Conservation (phyloP, 306 rosid species). For the peach (Prunus persica) region DNA sequence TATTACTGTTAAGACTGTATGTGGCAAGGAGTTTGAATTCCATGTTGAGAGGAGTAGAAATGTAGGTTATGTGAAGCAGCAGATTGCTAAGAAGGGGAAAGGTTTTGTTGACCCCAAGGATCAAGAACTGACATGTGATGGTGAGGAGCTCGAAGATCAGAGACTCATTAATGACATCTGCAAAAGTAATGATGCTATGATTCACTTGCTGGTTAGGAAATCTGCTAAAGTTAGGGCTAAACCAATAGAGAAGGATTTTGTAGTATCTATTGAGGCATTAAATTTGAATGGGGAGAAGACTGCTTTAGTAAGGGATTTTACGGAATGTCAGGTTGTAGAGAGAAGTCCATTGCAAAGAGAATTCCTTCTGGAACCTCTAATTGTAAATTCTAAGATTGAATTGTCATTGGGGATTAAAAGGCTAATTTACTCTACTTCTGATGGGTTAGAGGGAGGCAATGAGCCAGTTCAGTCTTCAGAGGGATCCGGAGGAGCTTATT, state of each 20-base stretch:
- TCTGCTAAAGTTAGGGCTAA: constrained; percentile 61
- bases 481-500: constrained; percentile 81
- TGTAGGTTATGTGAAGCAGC: constrained; percentile 68
- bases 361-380: constrained; percentile 57
- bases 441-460: constrained; percentile 54
- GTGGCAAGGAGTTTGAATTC: constrained; percentile 68
- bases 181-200: constrained; percentile 43
- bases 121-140: constrained; percentile 62
- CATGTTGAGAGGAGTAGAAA: constrained; percentile 63
- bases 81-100: constrained; percentile 51
- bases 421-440: constrained; percentile 47
- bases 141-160: constrained; percentile 74
- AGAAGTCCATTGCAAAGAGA: constrained; percentile 30
- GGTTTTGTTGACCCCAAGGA: constrained; percentile 51
- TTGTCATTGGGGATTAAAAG: constrained; percentile 40
- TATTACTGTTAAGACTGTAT: constrained; percentile 53
- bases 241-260: constrained; percentile 55
- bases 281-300: constrained; percentile 19
- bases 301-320: constrained; percentile 11
- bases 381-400: constrained; percentile 32
- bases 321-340: constrained; percentile 26
- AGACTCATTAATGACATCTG: constrained; percentile 65
- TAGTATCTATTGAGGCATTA: constrained; percentile 57
- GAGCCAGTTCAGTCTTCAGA: constrained; percentile 68
- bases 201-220: constrained; percentile 59